These are phyloP conservation scores for Physcomitrellopsis africana DNA, from an alignment of 225 moss, liverwort and hornwort species.

Conservation along the genomic window DNA sequence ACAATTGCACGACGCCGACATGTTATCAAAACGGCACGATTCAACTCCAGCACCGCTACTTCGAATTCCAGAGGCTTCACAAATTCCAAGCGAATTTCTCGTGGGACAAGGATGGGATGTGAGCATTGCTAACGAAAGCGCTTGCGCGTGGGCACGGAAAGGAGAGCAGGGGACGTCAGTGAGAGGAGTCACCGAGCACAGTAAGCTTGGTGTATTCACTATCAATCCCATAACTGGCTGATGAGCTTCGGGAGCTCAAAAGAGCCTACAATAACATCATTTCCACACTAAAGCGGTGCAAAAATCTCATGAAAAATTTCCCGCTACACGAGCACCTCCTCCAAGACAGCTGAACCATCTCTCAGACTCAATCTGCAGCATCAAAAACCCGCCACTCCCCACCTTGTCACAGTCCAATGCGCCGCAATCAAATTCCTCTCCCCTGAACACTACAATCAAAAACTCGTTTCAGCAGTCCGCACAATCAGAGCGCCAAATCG, in stretches of 20 bases:
- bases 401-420: too few relatives aligned
- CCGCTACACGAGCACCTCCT: too few relatives aligned
- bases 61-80: constrained; percentile 19
- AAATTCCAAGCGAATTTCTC: constrained; percentile 11
- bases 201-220: constrained; percentile 33
- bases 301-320: constrained; percentile 35
- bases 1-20: constrained; percentile 16
- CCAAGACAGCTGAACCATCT: too few relatives aligned
- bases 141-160: constrained; percentile 24
- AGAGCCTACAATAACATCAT: neutral
- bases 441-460: too few relatives aligned
- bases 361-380: too few relatives aligned
- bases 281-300: constrained; percentile 2
- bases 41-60: constrained; percentile 30
- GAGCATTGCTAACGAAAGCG: constrained; percentile 23
- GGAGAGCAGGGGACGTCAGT: constrained; percentile 8
- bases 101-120: neutral
- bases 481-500: too few relatives aligned
- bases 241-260: constrained; percentile 21
- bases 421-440: too few relatives aligned
- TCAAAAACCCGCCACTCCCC: too few relatives aligned
- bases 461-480: too few relatives aligned
- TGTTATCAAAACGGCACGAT: neutral
- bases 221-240: constrained; percentile 39
- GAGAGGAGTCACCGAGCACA: constrained; percentile 17